Evolutionary conservation across 1,284 basidiomycete species (phyloP).

Genomic region (Cryptococcus neoformans): DNA sequence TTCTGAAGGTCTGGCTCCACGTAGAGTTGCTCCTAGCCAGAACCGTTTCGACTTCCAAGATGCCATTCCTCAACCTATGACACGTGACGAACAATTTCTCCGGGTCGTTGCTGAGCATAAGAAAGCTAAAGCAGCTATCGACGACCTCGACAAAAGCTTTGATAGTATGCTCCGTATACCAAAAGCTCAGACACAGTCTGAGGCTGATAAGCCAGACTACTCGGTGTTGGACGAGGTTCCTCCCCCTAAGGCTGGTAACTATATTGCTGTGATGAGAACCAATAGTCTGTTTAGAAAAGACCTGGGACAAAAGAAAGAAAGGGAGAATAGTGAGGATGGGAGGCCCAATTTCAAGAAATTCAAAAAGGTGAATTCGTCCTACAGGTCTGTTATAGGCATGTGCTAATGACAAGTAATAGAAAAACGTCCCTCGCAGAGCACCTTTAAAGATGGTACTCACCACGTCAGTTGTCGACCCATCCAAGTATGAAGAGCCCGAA

Average conservation of each 20-base stretch:
- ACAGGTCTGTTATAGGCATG: neutral
- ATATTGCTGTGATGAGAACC: slow-evolving; percentile 66
- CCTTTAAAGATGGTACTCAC: slow-evolving; percentile 37
- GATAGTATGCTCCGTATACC: slow-evolving; percentile 62
- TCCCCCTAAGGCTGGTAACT: slow-evolving; percentile 72
- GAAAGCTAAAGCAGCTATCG: slow-evolving; percentile 45
- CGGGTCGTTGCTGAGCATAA: slow-evolving; percentile 34
- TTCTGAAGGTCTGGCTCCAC: slow-evolving; percentile 4
- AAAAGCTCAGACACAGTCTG: slow-evolving; percentile 52
- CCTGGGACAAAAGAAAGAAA: slow-evolving; percentile 13
- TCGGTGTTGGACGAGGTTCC: slow-evolving; percentile 65
- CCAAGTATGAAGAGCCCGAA: slow-evolving; percentile 41
- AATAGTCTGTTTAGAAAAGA: slow-evolving; percentile 53
- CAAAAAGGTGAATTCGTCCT: slow-evolving; percentile 60
- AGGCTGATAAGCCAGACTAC: neutral
- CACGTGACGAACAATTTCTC: slow-evolving; percentile 39
- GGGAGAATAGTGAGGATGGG: slow-evolving; percentile 52
- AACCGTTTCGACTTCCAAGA: neutral
- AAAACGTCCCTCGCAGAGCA: slow-evolving; percentile 32
- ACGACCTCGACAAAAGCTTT: slow-evolving; percentile 65
- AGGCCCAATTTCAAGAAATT: slow-evolving; percentile 82
- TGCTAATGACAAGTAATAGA: slow-evolving; percentile 20
- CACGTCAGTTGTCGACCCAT: slow-evolving; percentile 28
- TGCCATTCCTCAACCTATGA: slow-evolving; percentile 13
- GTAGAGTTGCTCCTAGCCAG: neutral